phyloP scores from a whole-genome alignment of 2,329 filamentous ascomycete species.

The Macrophomina tecta region DNA sequence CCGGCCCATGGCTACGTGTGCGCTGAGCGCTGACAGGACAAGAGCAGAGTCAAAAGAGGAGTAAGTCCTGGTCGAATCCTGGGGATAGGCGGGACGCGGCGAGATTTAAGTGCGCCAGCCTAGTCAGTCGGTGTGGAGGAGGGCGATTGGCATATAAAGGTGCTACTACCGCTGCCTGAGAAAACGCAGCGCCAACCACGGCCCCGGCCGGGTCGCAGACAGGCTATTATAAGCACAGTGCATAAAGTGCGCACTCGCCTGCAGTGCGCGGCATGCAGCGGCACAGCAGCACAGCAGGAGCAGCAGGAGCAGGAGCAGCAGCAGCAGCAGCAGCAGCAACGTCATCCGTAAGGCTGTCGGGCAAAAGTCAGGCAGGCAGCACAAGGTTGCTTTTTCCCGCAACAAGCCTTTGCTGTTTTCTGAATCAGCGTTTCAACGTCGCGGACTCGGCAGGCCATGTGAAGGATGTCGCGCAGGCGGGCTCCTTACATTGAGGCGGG shows the following conservation, averaged over 20 bases:
- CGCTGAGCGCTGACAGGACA: neutral
- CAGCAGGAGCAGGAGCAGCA: no score
- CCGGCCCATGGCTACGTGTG: conserved; percentile 19
- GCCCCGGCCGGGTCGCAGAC: neutral
- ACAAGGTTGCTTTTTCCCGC: conserved; percentile 14
- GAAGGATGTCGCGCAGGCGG: conserved; percentile 24
- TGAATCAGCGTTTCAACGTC: conserved; percentile 20
- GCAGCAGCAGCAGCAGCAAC: no score
- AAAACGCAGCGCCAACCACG: conserved; percentile 1
- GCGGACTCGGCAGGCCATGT: conserved; percentile 16
- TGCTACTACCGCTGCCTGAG: conserved; percentile 17
- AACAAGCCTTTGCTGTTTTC: neutral
- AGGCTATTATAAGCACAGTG: conserved; percentile 22
- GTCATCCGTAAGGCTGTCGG: conserved; percentile 12
- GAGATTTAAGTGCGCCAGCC: neutral
- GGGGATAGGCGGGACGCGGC: neutral
- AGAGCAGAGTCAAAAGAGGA: neutral
- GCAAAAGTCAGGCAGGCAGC: conserved; percentile 8
- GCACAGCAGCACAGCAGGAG: neutral
- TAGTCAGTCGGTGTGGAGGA: neutral
- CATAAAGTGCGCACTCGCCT: conserved; percentile 22
- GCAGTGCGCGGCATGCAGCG: conserved; percentile 13
- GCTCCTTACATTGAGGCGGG: conserved; percentile 19
- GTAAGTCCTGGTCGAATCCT: neutral
- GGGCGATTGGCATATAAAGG: conserved; percentile 3